A percentile compares a stretch with the other conserved stretches of the same genome.
phyloP scores from a whole-genome alignment of 331 rosid species.

The Pyracantha coccinea region DNA sequence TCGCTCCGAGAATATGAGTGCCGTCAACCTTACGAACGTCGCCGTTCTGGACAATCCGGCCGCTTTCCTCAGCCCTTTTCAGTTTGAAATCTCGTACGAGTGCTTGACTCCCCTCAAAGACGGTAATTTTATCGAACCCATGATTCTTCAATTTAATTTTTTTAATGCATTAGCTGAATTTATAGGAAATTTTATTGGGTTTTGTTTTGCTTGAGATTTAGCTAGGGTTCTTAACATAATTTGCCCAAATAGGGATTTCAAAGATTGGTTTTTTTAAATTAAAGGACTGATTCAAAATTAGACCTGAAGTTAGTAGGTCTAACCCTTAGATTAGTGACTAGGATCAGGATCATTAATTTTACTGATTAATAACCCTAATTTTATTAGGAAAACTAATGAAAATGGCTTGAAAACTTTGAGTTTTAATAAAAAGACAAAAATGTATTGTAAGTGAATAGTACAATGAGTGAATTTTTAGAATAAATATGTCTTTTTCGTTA shows the following conservation, averaged over 20 bases:
- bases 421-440: too few relatives aligned
- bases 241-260: not conserved
- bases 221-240: not conserved
- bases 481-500: too few relatives aligned
- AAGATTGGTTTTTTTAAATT: not conserved
- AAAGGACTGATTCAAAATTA: not conserved
- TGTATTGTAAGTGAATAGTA: too few relatives aligned
- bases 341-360: too few relatives aligned
- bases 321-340: not conserved
- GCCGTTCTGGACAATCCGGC: constrained; percentile 29
- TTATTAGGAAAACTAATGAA: too few relatives aligned
- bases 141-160: not conserved
- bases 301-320: not conserved
- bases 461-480: too few relatives aligned
- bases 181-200: not conserved
- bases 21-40: constrained; percentile 30
- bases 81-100: constrained; percentile 45
- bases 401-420: too few relatives aligned
- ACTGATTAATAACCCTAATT: not conserved
- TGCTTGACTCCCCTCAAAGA: constrained; percentile 40
- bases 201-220: not conserved
- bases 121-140: constrained; percentile 3
- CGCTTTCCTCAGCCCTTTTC: constrained; percentile 38
- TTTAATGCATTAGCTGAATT: not conserved
- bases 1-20: constrained; percentile 20